Conservation (phyloP, 164 flowering plant species). For the Piper longum region DNA sequence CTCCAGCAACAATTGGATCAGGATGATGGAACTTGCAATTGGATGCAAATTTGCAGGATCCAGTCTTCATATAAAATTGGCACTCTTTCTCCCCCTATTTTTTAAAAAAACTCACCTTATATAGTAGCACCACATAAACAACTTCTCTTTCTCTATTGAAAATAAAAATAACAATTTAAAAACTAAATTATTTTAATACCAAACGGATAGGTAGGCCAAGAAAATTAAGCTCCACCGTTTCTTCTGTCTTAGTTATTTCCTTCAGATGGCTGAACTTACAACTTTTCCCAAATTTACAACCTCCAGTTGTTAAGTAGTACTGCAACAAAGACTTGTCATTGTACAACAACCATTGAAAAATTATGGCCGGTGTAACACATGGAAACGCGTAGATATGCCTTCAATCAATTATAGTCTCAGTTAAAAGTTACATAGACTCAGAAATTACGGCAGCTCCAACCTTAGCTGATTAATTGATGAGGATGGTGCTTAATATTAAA, state of each 20-base stretch:
- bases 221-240: constrained; percentile 51
- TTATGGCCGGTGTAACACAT: too few relatives aligned
- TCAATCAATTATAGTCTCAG: too few relatives aligned
- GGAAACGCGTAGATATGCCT: too few relatives aligned
- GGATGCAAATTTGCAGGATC: constrained; percentile 77
- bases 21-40: constrained; percentile 95
- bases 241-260: constrained; percentile 23
- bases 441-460: too few relatives aligned
- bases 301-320: constrained; percentile 68
- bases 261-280: constrained; percentile 59
- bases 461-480: too few relatives aligned
- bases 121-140: background rate
- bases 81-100: constrained; percentile 86
- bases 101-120: background rate
- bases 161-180: background rate
- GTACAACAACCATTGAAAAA: background rate
- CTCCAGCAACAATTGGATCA: constrained; percentile 55
- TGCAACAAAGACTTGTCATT: constrained; percentile 20
- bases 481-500: too few relatives aligned
- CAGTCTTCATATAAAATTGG: constrained; percentile 79
- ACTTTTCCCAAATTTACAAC: constrained; percentile 67
- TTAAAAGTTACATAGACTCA: too few relatives aligned
- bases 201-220: constrained; percentile 76
- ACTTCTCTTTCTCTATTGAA: background rate
- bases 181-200: constrained; percentile 26